A percentile compares a stretch with the other conserved stretches of the same genome.
phyloP scores from a whole-genome alignment of 2,329 filamentous ascomycete species.

The Alternaria alternata region DNA sequence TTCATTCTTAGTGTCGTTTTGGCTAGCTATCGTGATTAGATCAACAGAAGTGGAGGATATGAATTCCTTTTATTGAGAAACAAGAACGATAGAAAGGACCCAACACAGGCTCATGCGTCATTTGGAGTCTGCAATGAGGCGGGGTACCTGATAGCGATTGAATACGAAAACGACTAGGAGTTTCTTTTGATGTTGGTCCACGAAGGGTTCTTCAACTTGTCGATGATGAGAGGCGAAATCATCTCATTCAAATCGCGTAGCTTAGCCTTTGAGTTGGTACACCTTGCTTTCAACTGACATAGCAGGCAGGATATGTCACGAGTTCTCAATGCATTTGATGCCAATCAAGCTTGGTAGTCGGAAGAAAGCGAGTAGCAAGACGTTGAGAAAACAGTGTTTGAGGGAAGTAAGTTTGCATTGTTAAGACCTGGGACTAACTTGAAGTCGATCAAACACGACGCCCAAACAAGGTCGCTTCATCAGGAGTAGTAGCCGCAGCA shows the following conservation, averaged over 20 bases:
- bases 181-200: no score
- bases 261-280: background rate
- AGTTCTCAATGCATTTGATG: background rate
- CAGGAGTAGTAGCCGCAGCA: background rate
- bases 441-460: background rate
- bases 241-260: background rate
- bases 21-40: no score
- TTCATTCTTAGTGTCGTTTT: no score
- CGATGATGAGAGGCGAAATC: no score
- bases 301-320: background rate
- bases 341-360: background rate
- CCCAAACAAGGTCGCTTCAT: background rate
- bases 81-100: no score
- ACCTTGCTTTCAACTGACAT: background rate
- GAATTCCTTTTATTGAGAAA: no score
- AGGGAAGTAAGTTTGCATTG: slow-evolving; percentile 20
- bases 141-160: no score
- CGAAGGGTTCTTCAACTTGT: no score
- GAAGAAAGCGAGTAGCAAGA: background rate
- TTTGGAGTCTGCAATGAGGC: no score
- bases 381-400: background rate
- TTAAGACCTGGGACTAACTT: slow-evolving; percentile 8
- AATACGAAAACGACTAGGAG: no score
- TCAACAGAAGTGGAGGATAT: no score
- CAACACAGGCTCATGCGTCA: no score